These are phyloP conservation scores for Saturnispora dispora DNA, from an alignment of 805 yeast species.

Conservation along the genomic window DNA sequence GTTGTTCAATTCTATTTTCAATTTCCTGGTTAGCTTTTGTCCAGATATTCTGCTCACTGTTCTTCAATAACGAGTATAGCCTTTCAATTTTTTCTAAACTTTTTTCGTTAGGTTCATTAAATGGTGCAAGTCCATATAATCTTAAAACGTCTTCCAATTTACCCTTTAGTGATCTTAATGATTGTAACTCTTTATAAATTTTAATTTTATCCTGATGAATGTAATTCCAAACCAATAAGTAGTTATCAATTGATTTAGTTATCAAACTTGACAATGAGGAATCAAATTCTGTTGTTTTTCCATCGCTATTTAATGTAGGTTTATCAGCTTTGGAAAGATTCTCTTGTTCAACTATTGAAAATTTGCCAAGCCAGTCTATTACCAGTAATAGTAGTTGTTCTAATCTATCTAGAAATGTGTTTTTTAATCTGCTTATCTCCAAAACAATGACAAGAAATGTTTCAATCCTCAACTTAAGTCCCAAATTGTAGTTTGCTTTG, in stretches of 20 bases:
- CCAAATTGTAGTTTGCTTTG: background rate
- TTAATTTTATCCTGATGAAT: constrained; percentile 10
- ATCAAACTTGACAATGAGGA: background rate
- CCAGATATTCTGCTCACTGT: constrained; percentile 1
- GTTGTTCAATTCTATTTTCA: background rate
- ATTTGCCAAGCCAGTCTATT: constrained; percentile 10
- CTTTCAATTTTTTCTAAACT: constrained; percentile 10
- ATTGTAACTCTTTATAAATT: constrained; percentile 13
- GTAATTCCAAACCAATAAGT: constrained; percentile 9
- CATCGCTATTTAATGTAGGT: background rate
- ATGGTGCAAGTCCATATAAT: constrained; percentile 14
- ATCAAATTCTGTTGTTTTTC: background rate
- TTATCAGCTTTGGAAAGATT: background rate
- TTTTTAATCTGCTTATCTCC: constrained; percentile 16
- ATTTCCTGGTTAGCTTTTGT: constrained; percentile 7
- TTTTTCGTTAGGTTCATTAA: constrained; percentile 14
- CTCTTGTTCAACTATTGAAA: constrained; percentile 7
- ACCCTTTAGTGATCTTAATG: constrained; percentile 13
- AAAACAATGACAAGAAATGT: constrained; percentile 19
- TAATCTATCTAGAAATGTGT: constrained; percentile 12
- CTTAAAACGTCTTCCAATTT: constrained; percentile 15
- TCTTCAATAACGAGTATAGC: constrained; percentile 5
- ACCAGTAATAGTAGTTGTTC: constrained; percentile 13
- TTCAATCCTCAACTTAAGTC: constrained; percentile 18
- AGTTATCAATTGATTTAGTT: background rate